Conservation (phyloP, 371 early-diverging fungal species). For the Nematocida sp. region DNA sequence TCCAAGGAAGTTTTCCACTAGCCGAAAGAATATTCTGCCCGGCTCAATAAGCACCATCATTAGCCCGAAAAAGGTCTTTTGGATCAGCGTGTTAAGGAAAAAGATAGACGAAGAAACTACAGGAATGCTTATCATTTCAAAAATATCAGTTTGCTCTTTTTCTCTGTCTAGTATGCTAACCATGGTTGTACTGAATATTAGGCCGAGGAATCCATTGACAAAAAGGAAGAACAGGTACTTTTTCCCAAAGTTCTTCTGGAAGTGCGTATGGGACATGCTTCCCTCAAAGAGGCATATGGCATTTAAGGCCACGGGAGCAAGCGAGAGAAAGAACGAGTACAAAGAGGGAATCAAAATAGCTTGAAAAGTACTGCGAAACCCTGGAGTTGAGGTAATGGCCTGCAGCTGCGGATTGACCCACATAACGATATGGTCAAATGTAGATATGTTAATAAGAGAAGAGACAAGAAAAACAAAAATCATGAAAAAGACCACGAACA, state of each 20-base stretch:
- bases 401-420: constrained; percentile 27
- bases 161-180: constrained; percentile 38
- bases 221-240: constrained; percentile 65
- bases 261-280: constrained; percentile 54
- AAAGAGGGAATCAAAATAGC: constrained; percentile 65
- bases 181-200: constrained; percentile 61
- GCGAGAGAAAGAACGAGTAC: constrained; percentile 58
- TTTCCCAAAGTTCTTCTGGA: constrained; percentile 62
- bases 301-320: constrained; percentile 61
- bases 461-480: constrained; percentile 55
- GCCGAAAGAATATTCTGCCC: constrained; percentile 50
- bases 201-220: constrained; percentile 66
- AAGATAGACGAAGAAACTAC: constrained; percentile 59
- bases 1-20: constrained; percentile 35
- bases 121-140: constrained; percentile 37
- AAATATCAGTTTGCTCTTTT: constrained; percentile 11
- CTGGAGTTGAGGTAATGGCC: constrained; percentile 33
- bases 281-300: constrained; percentile 61
- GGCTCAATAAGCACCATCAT: constrained; percentile 63
- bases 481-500: constrained; percentile 62
- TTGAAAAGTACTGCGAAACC: constrained; percentile 48
- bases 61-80: constrained; percentile 60
- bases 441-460: constrained; percentile 36
- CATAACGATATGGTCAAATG: constrained; percentile 22
- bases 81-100: constrained; percentile 66